phyloP scores from a whole-genome alignment of 75 land plant genomes.

The Isoetes taiwanensis region DNA sequence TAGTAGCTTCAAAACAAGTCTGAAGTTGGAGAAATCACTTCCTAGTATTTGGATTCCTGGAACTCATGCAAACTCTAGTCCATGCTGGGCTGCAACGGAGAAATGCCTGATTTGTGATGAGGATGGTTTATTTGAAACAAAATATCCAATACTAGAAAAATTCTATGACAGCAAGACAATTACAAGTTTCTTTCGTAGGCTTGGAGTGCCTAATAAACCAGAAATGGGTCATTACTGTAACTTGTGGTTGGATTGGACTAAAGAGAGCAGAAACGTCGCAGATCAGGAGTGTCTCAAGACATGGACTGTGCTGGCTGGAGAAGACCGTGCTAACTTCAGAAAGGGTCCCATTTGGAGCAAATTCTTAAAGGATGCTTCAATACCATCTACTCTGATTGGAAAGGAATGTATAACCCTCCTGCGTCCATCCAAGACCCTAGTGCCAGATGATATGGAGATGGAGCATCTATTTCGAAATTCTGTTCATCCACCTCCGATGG shows the following conservation, averaged over 20 bases:
- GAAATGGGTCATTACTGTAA: neutral
- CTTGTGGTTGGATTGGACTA: neutral
- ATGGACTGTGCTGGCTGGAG: too few relatives aligned
- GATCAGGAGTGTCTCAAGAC: too few relatives aligned
- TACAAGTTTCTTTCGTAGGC: neutral
- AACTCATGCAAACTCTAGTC: neutral
- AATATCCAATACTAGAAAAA: neutral
- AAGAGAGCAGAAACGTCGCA: too few relatives aligned
- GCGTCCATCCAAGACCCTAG: too few relatives aligned
- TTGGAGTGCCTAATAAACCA: neutral
- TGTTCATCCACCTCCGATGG: too few relatives aligned
- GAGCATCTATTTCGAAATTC: too few relatives aligned
- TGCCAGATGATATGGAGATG: too few relatives aligned
- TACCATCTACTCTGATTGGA: too few relatives aligned
- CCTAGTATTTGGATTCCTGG: conserved; percentile 4
- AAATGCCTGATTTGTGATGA: conserved; percentile 4
- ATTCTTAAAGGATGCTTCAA: too few relatives aligned
- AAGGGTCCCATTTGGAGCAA: too few relatives aligned
- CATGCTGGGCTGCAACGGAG: neutral
- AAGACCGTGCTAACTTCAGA: too few relatives aligned
- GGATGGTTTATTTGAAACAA: neutral
- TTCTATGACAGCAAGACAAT: neutral
- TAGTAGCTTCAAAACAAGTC: neutral
- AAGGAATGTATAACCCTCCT: too few relatives aligned
- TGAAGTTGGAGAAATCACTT: neutral